A percentile compares a stretch with the other conserved stretches of the same genome.
Evolutionary conservation across 352 stramenopile genomes (phyloP).

Genomic region (Globisporangium spiculum): DNA sequence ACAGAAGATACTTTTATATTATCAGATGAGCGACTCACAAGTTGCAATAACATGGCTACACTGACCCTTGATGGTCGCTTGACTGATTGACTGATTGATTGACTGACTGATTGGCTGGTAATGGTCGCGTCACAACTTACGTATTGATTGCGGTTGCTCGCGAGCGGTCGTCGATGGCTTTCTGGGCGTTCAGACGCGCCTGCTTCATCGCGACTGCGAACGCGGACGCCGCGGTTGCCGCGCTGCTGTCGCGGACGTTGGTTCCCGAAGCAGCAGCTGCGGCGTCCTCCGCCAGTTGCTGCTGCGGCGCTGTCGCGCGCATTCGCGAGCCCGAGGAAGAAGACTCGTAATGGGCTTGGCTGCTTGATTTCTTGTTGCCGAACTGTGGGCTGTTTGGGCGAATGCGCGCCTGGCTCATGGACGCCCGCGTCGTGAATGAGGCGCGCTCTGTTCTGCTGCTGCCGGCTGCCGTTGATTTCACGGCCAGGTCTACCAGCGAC

Average conservation of each 20-base stretch:
- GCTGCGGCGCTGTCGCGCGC: not conserved
- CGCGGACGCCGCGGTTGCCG: conserved; percentile 45
- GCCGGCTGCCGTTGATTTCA: not conserved
- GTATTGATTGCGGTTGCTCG: not conserved
- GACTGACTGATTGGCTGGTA: no score
- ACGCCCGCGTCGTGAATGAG: conserved; percentile 5
- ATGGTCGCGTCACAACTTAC: not conserved
- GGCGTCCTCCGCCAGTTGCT: not conserved
- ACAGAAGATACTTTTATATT: not conserved
- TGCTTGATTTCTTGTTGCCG: not conserved
- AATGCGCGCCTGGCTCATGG: conserved; percentile 14
- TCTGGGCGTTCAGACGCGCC: conserved; percentile 66
- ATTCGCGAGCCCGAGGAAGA: not conserved
- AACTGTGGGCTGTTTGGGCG: conserved; percentile 17
- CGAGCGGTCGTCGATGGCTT: conserved; percentile 49
- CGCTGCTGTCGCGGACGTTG: conserved; percentile 14
- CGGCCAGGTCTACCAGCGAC: not conserved
- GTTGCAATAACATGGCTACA: not conserved
- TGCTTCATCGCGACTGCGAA: conserved; percentile 82
- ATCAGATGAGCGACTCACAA: not conserved
- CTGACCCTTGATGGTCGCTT: not conserved
- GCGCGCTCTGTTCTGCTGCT: conserved; percentile 1
- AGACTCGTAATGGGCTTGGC: not conserved
- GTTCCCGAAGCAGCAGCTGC: not conserved
- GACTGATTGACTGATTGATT: not conserved